Evolutionary conservation across 73 alveolate genomes (phyloP), one percentile per base, ranked within the genome.

Genomic region (Paramecium sexaurelia): DNA sequence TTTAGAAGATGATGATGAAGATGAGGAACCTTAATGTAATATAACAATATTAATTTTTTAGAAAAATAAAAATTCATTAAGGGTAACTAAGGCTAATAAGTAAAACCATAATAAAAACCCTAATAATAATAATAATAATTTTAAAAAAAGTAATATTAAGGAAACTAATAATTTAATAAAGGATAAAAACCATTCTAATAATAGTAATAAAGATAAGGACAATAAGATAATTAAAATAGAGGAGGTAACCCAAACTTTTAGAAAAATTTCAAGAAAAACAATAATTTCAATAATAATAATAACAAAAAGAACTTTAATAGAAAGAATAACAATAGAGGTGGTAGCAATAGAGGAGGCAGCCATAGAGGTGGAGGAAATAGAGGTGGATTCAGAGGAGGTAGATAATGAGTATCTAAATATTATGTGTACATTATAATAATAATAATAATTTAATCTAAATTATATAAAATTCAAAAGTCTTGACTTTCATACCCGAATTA

Each of bases 1-100:
- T 91, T 95, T 78, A 29, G 94, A 91, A n/a, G n/a, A n/a, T 29
- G 96, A 93, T 40, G 45, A 78, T 41, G 91, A 82, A 13, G 75
- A 39, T 29, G 45, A 84, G n/a, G n/a, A 45, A 86, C 40, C 87
- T 17, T 10, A 61, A 29, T 37, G 29, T 43, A 20, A 15, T 15
- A 33, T 78, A 19, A 2, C 19, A 6, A 45, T 78, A 39, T 45
- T 9, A 15, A 78, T 0, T 22, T 78, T 41, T 5, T 78, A 78
- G 90, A 20, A 22, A 20, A 39, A 8, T 1, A 27, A 27, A 78
- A 78, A 43, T 78, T 78, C 75, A 0, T 29, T 1, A 78, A 78
- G 39, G 73, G 73, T 7, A 45, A 78, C 10, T 78, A 78, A 78
- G 90, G 90, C 3, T 78, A 78, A 78, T 2, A 71, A 71, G 37